Evolutionary conservation across 2,329 filamentous ascomycete species (phyloP).

Genomic region (Pseudocercospora macadamiae): DNA sequence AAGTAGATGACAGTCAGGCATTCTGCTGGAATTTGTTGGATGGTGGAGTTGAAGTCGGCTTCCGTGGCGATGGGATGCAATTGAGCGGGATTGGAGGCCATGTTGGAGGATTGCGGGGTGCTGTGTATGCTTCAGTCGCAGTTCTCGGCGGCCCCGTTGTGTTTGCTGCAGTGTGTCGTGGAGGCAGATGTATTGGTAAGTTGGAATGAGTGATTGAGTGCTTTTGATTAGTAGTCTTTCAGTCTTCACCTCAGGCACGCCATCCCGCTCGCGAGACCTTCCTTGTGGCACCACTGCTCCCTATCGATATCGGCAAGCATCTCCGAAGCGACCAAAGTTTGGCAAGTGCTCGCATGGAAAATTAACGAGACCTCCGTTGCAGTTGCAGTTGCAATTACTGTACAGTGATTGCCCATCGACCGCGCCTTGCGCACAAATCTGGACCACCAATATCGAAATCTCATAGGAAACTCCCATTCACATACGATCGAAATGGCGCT

Average conservation of each 20-base stretch:
- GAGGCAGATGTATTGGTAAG: too few relatives aligned
- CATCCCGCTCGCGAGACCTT: too few relatives aligned
- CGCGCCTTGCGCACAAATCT: background rate
- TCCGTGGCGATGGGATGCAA: constrained; percentile 77
- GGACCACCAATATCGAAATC: background rate
- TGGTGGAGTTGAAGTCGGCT: constrained; percentile 70
- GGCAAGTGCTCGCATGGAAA: too few relatives aligned
- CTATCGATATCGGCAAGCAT: background rate
- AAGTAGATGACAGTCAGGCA: constrained; percentile 87
- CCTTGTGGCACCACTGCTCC: too few relatives aligned
- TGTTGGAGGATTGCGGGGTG: constrained; percentile 6
- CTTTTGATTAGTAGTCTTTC: background rate
- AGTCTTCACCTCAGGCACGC: too few relatives aligned
- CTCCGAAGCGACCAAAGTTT: background rate
- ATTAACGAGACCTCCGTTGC: too few relatives aligned
- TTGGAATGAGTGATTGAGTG: too few relatives aligned
- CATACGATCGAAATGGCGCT: constrained; percentile 26
- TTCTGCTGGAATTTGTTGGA: constrained; percentile 66
- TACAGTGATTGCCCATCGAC: too few relatives aligned
- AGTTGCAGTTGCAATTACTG: too few relatives aligned
- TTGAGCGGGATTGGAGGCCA: constrained; percentile 39
- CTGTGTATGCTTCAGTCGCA: background rate
- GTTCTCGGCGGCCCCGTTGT: background rate
- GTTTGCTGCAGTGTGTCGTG: background rate
- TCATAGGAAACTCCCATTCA: background rate